Conservation (phyloP, 2,329 filamentous ascomycete genomes). For the Clonostachys rosea region DNA sequence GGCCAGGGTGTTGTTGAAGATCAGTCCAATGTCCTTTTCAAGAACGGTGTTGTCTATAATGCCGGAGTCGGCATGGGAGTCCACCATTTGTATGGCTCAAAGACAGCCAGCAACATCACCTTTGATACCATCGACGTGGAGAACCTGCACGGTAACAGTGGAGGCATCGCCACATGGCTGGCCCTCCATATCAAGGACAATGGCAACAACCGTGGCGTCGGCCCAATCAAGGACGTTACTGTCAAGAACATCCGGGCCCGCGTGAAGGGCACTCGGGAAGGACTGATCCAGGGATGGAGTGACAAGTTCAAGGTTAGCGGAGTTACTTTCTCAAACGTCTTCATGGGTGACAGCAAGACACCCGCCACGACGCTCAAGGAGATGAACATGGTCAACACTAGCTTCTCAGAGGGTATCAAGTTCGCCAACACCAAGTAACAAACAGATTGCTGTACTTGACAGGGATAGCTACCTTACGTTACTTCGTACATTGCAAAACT, state of each 20-base stretch:
- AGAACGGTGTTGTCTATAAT: conserved; percentile 1
- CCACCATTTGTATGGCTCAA: background rate
- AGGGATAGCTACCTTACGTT: too few relatives aligned
- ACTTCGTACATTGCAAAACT: too few relatives aligned
- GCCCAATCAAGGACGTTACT: background rate
- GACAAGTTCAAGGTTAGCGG: background rate
- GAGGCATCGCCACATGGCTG: conserved; percentile 1
- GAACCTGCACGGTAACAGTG: background rate
- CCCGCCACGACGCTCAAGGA: background rate
- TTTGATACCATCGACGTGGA: conserved; percentile 2
- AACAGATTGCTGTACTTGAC: too few relatives aligned
- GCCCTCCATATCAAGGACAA: background rate
- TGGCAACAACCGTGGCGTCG: background rate
- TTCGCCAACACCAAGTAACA: background rate
- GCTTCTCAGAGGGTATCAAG: background rate
- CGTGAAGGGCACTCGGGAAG: background rate
- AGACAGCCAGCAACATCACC: background rate
- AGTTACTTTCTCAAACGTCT: background rate
- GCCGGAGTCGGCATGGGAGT: background rate
- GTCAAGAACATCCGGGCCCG: conserved; percentile 1
- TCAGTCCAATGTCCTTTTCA: conserved; percentile 1
- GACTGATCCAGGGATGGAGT: background rate
- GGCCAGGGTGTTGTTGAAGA: background rate
- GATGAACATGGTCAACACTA: conserved; percentile 1
- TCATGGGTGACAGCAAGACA: background rate